A percentile compares a stretch with the other conserved stretches of the same genome.
Conservation (phyloP, 108 stramenopile species). For the Cyclotella baltica region DNA sequence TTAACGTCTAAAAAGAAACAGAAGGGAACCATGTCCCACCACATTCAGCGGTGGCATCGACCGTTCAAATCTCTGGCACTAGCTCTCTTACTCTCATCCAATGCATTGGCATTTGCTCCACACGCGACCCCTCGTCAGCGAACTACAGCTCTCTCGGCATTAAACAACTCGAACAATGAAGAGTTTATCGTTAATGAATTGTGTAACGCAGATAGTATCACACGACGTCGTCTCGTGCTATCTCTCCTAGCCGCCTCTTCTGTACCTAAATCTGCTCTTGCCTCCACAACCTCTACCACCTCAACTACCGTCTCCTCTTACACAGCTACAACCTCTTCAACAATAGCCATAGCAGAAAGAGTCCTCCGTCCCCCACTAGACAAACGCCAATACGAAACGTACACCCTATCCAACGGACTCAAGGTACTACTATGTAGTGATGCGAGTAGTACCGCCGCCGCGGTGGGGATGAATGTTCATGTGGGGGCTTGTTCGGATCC, state of each 20-base stretch:
- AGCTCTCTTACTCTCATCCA: not conserved
- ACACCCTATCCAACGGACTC: constrained; percentile 71
- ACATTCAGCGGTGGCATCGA: not conserved
- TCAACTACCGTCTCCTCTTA: constrained; percentile 4
- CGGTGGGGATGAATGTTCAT: constrained; percentile 92
- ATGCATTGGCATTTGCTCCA: not conserved
- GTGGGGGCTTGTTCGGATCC: constrained; percentile 92
- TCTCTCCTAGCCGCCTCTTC: constrained; percentile 3
- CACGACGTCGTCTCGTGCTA: constrained; percentile 9
- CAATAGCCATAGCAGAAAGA: constrained; percentile 16
- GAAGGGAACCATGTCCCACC: not conserved
- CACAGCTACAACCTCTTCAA: constrained; percentile 8
- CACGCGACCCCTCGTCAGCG: not conserved
- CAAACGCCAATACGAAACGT: constrained; percentile 66
- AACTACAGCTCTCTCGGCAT: not conserved
- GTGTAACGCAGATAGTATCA: constrained; percentile 7
- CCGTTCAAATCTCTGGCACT: not conserved
- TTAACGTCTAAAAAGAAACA: too few relatives aligned
- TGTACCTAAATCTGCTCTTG: not conserved
- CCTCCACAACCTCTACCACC: not conserved
- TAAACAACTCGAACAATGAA: too few relatives aligned
- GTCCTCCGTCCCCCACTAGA: constrained; percentile 78
- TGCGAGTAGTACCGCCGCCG: constrained; percentile 76
- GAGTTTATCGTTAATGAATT: too few relatives aligned
- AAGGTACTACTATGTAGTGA: constrained; percentile 87